A percentile compares a stretch with the other conserved stretches of the same genome.
phyloP scores from a whole-genome alignment of 2,329 filamentous ascomycete genomes.

The Tolypocladium amazonense region DNA sequence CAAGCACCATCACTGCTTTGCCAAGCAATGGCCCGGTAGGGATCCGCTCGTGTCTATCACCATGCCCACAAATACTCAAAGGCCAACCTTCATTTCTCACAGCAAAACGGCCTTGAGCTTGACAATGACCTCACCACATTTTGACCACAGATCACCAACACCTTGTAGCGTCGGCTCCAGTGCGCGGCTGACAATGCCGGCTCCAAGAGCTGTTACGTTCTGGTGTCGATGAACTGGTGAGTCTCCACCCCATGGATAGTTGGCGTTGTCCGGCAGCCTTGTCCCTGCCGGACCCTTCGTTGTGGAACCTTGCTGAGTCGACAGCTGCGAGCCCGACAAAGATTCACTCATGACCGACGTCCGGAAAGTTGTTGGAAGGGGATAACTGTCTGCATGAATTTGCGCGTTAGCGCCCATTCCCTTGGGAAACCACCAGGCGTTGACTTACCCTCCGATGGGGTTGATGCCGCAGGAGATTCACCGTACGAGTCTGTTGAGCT shows the following conservation, averaged over 20 bases:
- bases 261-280: slow-evolving; percentile 16
- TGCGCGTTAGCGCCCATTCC: neutral
- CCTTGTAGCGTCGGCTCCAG: neutral
- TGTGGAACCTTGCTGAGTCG: neutral
- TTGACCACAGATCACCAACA: neutral
- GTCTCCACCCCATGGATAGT: slow-evolving; percentile 25
- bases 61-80: neutral
- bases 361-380: slow-evolving; percentile 7
- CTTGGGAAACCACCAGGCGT: neutral
- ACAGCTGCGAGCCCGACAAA: neutral
- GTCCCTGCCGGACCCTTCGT: slow-evolving; percentile 2
- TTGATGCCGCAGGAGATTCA: neutral
- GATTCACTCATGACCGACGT: slow-evolving; percentile 6
- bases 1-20: neutral
- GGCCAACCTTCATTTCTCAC: neutral
- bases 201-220: slow-evolving; percentile 14
- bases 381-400: neutral
- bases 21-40: neutral
- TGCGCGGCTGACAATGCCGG: slow-evolving; percentile 9
- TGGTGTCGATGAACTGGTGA: slow-evolving; percentile 24
- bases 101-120: neutral
- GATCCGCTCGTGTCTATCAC: neutral
- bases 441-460: neutral
- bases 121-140: neutral
- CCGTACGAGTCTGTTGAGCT: neutral